Base-by-base conservation (phyloP, 495 filamentous ascomycete genomes). In the Aspergillus biplanus region DNA sequence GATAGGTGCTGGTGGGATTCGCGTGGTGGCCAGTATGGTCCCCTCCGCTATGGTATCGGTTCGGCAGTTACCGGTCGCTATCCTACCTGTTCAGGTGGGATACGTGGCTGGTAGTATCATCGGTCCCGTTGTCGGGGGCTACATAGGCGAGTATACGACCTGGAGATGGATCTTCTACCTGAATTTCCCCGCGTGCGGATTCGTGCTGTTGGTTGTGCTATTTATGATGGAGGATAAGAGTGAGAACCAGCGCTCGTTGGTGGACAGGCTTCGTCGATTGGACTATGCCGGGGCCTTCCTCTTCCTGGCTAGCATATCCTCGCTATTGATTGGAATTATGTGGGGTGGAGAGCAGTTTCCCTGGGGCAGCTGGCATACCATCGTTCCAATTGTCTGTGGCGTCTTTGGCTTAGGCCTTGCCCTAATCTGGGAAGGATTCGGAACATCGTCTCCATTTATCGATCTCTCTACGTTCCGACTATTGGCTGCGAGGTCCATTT, bases 101-200 rank as follows among this genome's bases (percentile, higher is more conserved):
- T 27, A 27, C 2, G 21, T 27, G 21, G 21, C 21, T 27, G 21
- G 21, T 27, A 27, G 21, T 27, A 27, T 27, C 39, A 15, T 44
- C 39, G 39, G 15, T 15, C 39, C 39, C 9, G 9, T 44, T 15
- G 15, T 44, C 1, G 39, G 55, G 4, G 34, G 53, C 48, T 52
- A 9, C 9, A 9, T 16, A 1, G 48, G 11, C 9, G 48, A 52
- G 31, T 5, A 52, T 52, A 21, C 49, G 5, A 33, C 13, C 49
- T 52, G 49, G 49, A n/a, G 49, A n/a, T 52, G 49, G 49, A 12
- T 21, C 27, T 52, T 52, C 39, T 44, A 44, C 39, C 8, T 44
- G 9, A 44, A 44, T 3, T 44, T 44, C 15, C 39, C 39, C 39
- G 1, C 15, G 9, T 44, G 39, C 39, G 21, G 21, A 27, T 2